Evolutionary conservation across 257 asterid species (phyloP).

Genomic region (Jaltomata sinuosa): DNA sequence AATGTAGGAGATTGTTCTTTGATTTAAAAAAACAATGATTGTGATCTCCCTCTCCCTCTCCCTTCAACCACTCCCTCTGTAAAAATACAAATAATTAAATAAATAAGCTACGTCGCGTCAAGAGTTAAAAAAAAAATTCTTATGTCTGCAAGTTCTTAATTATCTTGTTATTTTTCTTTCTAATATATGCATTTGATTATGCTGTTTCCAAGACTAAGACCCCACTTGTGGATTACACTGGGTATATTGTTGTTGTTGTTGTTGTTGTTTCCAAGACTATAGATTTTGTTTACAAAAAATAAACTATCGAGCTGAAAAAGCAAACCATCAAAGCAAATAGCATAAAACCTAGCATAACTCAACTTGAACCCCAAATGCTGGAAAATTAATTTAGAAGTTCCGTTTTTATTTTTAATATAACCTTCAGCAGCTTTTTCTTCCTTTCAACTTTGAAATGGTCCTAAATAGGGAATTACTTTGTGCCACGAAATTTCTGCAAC

Average conservation of each 20-base stretch:
- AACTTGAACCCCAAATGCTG: background rate
- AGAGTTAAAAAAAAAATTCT: background rate
- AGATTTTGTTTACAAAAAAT: background rate
- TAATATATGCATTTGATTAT: background rate
- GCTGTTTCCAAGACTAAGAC: too few relatives aligned
- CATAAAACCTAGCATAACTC: too few relatives aligned
- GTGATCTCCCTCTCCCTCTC: background rate
- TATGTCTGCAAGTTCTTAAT: background rate
- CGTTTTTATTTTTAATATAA: background rate
- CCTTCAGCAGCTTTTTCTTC: background rate
- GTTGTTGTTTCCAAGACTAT: background rate
- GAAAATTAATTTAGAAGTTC: background rate
- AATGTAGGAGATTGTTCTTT: background rate
- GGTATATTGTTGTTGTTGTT: too few relatives aligned
- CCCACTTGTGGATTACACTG: too few relatives aligned
- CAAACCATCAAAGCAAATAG: too few relatives aligned
- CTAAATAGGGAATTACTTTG: background rate
- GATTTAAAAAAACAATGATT: too few relatives aligned
- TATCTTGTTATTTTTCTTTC: background rate
- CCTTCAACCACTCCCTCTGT: background rate
- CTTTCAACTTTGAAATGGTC: background rate
- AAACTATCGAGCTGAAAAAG: too few relatives aligned
- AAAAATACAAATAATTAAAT: background rate
- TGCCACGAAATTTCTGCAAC: background rate
- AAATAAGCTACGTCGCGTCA: background rate